Base-by-base conservation (phyloP, 208 protist species). In the Leishmania lainsoni region DNA sequence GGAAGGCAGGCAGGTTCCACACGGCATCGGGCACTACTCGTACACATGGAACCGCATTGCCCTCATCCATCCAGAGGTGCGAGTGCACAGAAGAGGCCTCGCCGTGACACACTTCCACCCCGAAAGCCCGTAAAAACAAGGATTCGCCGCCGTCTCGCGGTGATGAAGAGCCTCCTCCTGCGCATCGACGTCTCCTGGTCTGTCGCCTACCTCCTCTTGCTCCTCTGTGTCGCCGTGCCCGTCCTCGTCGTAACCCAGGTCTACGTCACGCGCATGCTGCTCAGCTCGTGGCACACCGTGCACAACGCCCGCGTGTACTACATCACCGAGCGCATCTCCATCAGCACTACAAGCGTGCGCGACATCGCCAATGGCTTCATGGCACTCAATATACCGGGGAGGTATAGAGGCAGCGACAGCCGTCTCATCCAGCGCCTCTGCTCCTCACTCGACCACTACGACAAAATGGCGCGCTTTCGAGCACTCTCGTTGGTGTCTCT, bases 121-220 rank as follows among this genome's bases (percentile, higher is more conserved):
- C 17, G 17, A 3, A 17, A 26, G 22, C 68, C 42, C 26, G 39
- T 12, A 39, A 72, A 49, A 5, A 48, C 16, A 32, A 35, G 49
- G 32, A 58, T 9, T 14, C 68, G 17, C 66, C 9, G 29, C 22
- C 29, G 5, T 17, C 20, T 42, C 26, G 14, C 52, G 8, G 5
- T 9, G 32, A 16, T 35, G 22, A 80, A 35, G 52, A 12, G 14
- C 51, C 39, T 72, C 35, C 9, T 82, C n/a, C 66, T 71, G 42
- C 79, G 79, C 35, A 35, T 83, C 61, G 79, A 83, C 39, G 79
- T 83, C 16, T 78, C 22, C 48, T 75, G 59, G 61, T 78, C 73
- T 12, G 9, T 83, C 6, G 0, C 51, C 48, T 75, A 68, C 61
- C 76, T 78, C 51, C 1, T 73, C 8, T 10, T 83, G n/a, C 59